phyloP scores from a whole-genome alignment of 1,139 yeast genomes.

The Zygoascus meyerae region DNA sequence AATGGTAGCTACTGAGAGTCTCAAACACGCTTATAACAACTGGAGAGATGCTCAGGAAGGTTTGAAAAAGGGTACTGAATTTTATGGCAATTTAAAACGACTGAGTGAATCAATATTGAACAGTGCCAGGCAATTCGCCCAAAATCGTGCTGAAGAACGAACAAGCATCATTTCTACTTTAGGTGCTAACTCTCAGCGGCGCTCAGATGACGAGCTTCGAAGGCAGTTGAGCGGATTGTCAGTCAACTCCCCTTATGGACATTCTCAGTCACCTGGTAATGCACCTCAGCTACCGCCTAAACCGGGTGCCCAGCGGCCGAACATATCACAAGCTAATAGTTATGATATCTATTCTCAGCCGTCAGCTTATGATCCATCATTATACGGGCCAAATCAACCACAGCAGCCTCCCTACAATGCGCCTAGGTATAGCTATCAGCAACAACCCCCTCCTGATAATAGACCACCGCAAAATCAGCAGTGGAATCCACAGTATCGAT shows the following conservation, averaged over 20 bases:
- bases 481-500: slow-evolving; percentile 5
- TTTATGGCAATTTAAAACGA: slow-evolving; percentile 52
- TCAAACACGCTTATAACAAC: slow-evolving; percentile 43
- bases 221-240: slow-evolving; percentile 20
- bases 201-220: slow-evolving; percentile 23
- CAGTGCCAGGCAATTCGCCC: slow-evolving; percentile 36
- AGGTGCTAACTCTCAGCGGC: slow-evolving; percentile 12
- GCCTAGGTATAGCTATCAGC: slow-evolving; percentile 2
- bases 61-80: slow-evolving; percentile 51
- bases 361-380: slow-evolving; percentile 27
- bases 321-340: slow-evolving; percentile 16
- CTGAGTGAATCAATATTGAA: slow-evolving; percentile 40
- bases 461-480: slow-evolving; percentile 5
- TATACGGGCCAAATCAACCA: slow-evolving; percentile 8
- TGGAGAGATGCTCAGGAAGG: slow-evolving; percentile 62
- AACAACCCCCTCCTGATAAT: slow-evolving; percentile 6
- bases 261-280: slow-evolving; percentile 12
- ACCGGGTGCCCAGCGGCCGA: slow-evolving; percentile 16
- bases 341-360: slow-evolving; percentile 28
- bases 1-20: slow-evolving; percentile 40
- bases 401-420: slow-evolving; percentile 1
- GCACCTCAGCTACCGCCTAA: slow-evolving; percentile 22
- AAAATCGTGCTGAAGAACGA: slow-evolving; percentile 35
- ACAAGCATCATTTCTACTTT: slow-evolving; percentile 21
- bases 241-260: slow-evolving; percentile 15